Evolutionary conservation across 75 land plant genomes (phyloP), one percentile per base, ranked within the genome.

Genomic region (Sequoia sempervirens): DNA sequence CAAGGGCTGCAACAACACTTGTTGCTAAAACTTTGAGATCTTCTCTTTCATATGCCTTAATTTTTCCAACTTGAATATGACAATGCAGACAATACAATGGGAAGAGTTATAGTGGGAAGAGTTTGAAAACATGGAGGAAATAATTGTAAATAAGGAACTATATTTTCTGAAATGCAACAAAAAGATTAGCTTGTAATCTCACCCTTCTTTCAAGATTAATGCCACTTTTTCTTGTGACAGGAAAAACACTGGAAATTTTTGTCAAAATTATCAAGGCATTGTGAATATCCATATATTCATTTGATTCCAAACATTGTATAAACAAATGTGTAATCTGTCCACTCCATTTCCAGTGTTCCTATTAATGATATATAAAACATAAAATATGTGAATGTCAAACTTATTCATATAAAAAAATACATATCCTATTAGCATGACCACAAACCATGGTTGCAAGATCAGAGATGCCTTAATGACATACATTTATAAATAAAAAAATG

Each of bases 321-420:
- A 98, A 89, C 69, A 94, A 53, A 43, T 88, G 74, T 37, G 99
- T 94, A 74, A 98, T 92, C 69, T 94, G 90, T 72, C 85, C 86
- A 78, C 92, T 96, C 99, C 99, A 98, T 87, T 98, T 98, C 93
- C 93, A 94, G 74, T 96, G 96, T 47, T 94, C 96, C 99, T 98
- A 41, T 54, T 13, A 87, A 23, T 36, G 69, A 86, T 40, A 75
- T 1, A 78, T 23, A 18, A 13, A 9, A 81, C 4, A 45, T 43
- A 18, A 13, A 9, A 43, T 40, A 11, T 45, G n/a, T 40, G 26
- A 76, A n/a, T 5, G 13, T 41, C 2, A 18, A 75, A 78, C 80
- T 78, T 23, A 75, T 45, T 41, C 13, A 41, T 20, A 28, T 10
- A 26, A 13, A 23, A 41, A 43, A 45, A 45, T 17, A 12, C n/a